Base-by-base conservation (phyloP, 75 land plant genomes). In the Larix kaempferi region DNA sequence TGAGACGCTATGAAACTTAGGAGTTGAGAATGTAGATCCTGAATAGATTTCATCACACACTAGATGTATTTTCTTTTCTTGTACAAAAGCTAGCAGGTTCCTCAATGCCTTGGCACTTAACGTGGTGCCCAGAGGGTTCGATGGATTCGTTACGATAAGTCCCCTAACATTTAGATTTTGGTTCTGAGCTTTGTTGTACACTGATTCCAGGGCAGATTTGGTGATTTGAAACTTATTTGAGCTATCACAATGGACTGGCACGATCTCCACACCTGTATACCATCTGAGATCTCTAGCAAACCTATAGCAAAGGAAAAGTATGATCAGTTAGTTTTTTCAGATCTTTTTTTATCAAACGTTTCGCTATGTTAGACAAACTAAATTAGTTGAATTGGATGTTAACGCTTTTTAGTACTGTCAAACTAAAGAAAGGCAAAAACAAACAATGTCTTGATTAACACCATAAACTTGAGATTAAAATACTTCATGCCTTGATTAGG, bases 41-140 rank as follows among this genome's bases (percentile, higher is more conserved):
- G 89, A 83, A 76, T 86, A 89, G 69, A 89, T 79, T 78, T 89
- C 91, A 78, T 89, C 89, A 35, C 78, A 80, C 59, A 89, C 74
- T 37, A 89, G 73, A 78, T 89, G 91, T 41, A 89, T 84, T 21
- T 78, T 73, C 64, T 84, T 87, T 29, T 64, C 72, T 39, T 21
- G 64, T 25, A 59, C 77, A 89, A 89, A 89, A 76, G 77, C 74
- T 16, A 89, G 39, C 15, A 87, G 17, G 37, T 49, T 25, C 27
- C 60, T 54, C 13, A 89, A 71, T 27, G 82, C 74, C 27, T 73
- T 61, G 17, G 72, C 55, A 25, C 75, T 63, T 26, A 87, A 77
- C 29, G 75, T 21, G 22, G 29, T 82, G 44, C 89, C 91, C 12
- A 89, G 82, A 10, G 91, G 91, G 76, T 89, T 87, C 10, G 85